These are phyloP conservation scores for Coemansia sp. DNA, from an alignment of 192 early-diverging fungal species.

Conservation along the genomic window DNA sequence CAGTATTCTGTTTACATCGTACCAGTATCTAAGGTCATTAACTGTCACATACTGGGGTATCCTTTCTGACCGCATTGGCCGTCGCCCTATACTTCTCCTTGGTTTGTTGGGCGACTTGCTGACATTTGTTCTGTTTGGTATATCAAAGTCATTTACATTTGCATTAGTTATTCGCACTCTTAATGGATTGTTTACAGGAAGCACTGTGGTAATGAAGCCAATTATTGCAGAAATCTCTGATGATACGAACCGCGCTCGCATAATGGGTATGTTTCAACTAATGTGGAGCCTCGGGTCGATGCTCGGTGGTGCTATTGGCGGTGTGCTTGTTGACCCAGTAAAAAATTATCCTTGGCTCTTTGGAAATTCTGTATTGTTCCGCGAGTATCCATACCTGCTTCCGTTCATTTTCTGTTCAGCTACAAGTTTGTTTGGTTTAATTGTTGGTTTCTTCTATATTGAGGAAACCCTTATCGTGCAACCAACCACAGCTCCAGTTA, in stretches of 20 bases:
- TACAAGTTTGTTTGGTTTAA: slow-evolving; percentile 56
- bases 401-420: background rate
- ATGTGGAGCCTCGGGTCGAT: slow-evolving; percentile 63
- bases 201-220: slow-evolving; percentile 74
- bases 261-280: slow-evolving; percentile 69
- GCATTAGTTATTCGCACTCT: slow-evolving; percentile 58
- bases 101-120: slow-evolving; percentile 72
- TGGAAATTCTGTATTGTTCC: slow-evolving; percentile 58
- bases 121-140: slow-evolving; percentile 65
- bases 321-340: slow-evolving; percentile 69
- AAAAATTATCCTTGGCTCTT: slow-evolving; percentile 59
- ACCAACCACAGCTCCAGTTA: background rate
- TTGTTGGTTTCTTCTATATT: slow-evolving; percentile 32
- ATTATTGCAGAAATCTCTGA: slow-evolving; percentile 81
- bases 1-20: slow-evolving; percentile 43
- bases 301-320: no score
- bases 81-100: slow-evolving; percentile 68
- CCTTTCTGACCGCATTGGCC: slow-evolving; percentile 68
- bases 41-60: slow-evolving; percentile 61
- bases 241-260: slow-evolving; percentile 65
- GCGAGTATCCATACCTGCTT: no score
- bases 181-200: slow-evolving; percentile 68
- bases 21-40: slow-evolving; percentile 40
- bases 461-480: slow-evolving; percentile 51
- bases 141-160: slow-evolving; percentile 34